Evolutionary conservation across 352 stramenopile species (phyloP).

Genomic region (Phytophthora palmivora): DNA sequence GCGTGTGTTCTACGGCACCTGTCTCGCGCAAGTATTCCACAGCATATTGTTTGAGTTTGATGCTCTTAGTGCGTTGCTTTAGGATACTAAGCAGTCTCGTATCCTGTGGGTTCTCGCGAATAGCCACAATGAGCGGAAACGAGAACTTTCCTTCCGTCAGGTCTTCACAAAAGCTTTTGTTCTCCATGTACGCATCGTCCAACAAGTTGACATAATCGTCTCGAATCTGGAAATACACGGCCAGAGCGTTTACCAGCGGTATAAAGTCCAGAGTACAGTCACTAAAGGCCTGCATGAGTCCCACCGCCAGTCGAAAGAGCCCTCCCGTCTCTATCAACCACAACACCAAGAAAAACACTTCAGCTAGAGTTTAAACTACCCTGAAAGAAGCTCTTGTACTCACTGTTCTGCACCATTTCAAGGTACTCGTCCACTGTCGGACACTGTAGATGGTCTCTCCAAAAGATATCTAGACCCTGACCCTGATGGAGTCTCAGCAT

Average conservation of each 20-base stretch:
- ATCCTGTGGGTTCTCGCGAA: slow-evolving; percentile 76
- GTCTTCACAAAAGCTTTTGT: slow-evolving; percentile 98
- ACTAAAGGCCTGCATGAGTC: slow-evolving; percentile 94
- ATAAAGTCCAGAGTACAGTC: slow-evolving; percentile 76
- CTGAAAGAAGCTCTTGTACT: slow-evolving; percentile 22
- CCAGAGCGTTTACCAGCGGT: slow-evolving; percentile 93
- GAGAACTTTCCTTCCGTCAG: slow-evolving; percentile 98
- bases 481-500: slow-evolving; percentile 96
- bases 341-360: neutral
- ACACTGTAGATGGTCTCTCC: slow-evolving; percentile 91
- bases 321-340: slow-evolving; percentile 90
- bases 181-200: slow-evolving; percentile 96
- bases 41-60: slow-evolving; percentile 96
- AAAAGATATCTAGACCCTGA: slow-evolving; percentile 96
- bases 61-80: slow-evolving; percentile 96
- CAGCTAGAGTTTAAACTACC: neutral
- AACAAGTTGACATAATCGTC: slow-evolving; percentile 98
- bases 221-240: slow-evolving; percentile 98
- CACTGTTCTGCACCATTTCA: slow-evolving; percentile 96
- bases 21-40: slow-evolving; percentile 85
- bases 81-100: slow-evolving; percentile 95
- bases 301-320: slow-evolving; percentile 96
- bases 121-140: slow-evolving; percentile 88
- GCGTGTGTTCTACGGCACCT: slow-evolving; percentile 60
- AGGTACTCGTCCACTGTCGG: slow-evolving; percentile 94